phyloP scores from a whole-genome alignment of 2,329 filamentous ascomycete species.

The Trichophyton schoenleinii region DNA sequence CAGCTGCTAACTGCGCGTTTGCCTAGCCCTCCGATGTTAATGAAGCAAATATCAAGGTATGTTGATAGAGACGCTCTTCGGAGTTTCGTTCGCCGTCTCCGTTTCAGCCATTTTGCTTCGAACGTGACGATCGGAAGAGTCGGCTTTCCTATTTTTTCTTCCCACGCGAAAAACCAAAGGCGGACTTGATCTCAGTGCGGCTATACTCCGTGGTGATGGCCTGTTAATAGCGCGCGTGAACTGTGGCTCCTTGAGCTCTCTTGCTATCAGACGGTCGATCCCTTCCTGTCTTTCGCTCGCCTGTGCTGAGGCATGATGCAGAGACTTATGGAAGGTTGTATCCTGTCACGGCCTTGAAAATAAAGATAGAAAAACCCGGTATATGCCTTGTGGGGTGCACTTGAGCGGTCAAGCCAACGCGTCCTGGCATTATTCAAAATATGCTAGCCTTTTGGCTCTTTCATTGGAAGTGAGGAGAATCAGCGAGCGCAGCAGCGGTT shows the following conservation, averaged over 20 bases:
- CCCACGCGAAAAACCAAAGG: slow-evolving; percentile 1
- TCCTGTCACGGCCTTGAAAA: slow-evolving; percentile 34
- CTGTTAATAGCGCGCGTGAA: neutral
- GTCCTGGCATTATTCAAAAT: neutral
- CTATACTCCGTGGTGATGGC: slow-evolving; percentile 1
- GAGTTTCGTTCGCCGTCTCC: slow-evolving; percentile 56
- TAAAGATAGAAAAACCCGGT: neutral
- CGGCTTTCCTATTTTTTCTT: slow-evolving; percentile 20
- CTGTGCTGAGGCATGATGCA: slow-evolving; percentile 20
- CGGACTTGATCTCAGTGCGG: slow-evolving; percentile 2
- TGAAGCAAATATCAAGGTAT: slow-evolving; percentile 99
- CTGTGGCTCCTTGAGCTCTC: slow-evolving; percentile 11
- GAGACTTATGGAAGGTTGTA: slow-evolving; percentile 42
- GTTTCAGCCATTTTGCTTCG: slow-evolving; percentile 24
- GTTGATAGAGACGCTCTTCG: slow-evolving; percentile 73
- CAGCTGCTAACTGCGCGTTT: slow-evolving; percentile 36
- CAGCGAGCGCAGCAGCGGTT: slow-evolving; percentile 44
- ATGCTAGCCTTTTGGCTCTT: neutral
- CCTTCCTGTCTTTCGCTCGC: slow-evolving; percentile 18
- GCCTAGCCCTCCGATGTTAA: slow-evolving; percentile 83
- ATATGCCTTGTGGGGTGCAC: slow-evolving; percentile 1
- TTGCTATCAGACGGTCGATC: slow-evolving; percentile 25
- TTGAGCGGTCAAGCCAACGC: neutral
- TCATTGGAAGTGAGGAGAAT: slow-evolving; percentile 20
- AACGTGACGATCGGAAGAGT: slow-evolving; percentile 26